Evolutionary conservation across 1,139 yeast species (phyloP).

Genomic region (Protomyces lactucae-debilis): DNA sequence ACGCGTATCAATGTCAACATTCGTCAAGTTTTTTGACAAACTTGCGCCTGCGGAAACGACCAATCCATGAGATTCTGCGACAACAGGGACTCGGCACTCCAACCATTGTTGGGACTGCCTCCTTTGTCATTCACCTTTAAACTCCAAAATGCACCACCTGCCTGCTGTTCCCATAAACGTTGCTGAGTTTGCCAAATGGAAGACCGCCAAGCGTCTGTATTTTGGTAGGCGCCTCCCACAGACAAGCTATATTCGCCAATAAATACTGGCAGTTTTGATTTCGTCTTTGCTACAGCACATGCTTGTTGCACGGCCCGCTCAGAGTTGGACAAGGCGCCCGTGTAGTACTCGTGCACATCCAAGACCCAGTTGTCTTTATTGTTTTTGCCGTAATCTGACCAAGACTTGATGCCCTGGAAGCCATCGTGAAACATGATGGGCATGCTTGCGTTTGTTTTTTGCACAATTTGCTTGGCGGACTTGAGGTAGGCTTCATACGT

Average conservation of each 20-base stretch:
- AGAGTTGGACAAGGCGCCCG: conserved; percentile 1
- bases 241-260: conserved; percentile 18
- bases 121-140: conserved; percentile 2
- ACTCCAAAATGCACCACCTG: conserved; percentile 24
- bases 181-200: conserved; percentile 40
- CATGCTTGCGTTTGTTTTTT: conserved; percentile 13
- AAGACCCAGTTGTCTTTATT: conserved; percentile 19
- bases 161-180: conserved; percentile 37
- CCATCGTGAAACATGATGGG: conserved; percentile 26
- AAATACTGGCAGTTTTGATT: conserved; percentile 10
- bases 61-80: background rate
- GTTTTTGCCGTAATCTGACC: conserved; percentile 14
- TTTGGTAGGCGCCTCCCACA: conserved; percentile 16
- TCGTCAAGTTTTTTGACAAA: conserved; percentile 35
- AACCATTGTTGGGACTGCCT: conserved; percentile 16
- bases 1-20: conserved; percentile 44
- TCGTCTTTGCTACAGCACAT: conserved; percentile 1
- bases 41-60: background rate
- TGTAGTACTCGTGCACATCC: conserved; percentile 20
- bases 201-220: conserved; percentile 34
- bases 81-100: conserved; percentile 15
- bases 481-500: conserved; percentile 11
- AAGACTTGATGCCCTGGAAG: conserved; percentile 5
- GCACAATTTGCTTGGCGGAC: conserved; percentile 11
- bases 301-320: conserved; percentile 5